phyloP scores from a whole-genome alignment of 75 land plant genomes.

The Picea glauca region DNA sequence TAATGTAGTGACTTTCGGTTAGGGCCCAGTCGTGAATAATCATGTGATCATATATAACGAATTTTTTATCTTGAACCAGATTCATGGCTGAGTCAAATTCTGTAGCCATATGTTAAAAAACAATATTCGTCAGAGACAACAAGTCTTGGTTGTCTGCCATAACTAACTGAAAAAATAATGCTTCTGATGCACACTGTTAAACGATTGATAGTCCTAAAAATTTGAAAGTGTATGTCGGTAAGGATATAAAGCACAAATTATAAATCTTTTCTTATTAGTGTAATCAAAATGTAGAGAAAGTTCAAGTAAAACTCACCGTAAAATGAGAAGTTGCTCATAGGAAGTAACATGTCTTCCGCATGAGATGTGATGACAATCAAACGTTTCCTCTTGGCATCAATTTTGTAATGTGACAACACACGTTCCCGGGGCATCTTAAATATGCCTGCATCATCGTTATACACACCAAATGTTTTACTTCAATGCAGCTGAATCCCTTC shows the following conservation, averaged over 20 bases:
- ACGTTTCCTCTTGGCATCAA: conserved; percentile 53
- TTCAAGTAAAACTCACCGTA: conserved; percentile 37
- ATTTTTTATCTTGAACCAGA: conserved; percentile 45
- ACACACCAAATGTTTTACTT: no score
- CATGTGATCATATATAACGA: conserved; percentile 54
- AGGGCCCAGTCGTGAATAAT: conserved; percentile 93
- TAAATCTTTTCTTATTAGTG: no score
- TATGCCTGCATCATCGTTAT: conserved; percentile 30
- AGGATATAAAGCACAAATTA: no score
- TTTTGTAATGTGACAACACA: conserved; percentile 66
- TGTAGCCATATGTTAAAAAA: conserved; percentile 12
- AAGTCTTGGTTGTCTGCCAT: no score
- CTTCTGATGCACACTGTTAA: no score
- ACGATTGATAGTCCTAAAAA: no score
- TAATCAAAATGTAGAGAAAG: no score
- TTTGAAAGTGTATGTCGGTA: no score
- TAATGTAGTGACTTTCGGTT: conserved; percentile 37
- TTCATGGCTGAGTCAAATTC: conserved; percentile 58
- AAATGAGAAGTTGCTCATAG: conserved; percentile 56
- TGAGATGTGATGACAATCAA: conserved; percentile 60
- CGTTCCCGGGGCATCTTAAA: conserved; percentile 74
- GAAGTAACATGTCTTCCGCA: conserved; percentile 79
- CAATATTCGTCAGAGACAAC: no score
- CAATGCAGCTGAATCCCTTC: no score
- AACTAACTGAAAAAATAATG: no score